Percentiles rank a stretch among this genome's conserved stretches.
Conservation (phyloP, 2,329 filamentous ascomycete species). For the Botryosphaeria dothidea region DNA sequence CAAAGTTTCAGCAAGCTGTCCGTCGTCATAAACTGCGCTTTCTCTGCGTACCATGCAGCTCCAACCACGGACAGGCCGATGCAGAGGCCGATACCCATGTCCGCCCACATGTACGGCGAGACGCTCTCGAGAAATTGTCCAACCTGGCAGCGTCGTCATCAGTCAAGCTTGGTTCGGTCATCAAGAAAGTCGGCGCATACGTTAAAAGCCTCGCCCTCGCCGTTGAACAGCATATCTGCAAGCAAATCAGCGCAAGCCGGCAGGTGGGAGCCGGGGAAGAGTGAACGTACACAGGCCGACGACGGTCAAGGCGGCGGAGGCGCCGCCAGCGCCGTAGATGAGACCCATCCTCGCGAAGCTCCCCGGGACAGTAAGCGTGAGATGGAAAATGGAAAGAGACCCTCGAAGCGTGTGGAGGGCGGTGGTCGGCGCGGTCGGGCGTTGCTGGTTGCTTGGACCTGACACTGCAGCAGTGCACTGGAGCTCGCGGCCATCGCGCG, state of each 20-base stretch:
- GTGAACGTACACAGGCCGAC: conserved; percentile 73
- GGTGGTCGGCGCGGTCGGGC: conserved; percentile 7
- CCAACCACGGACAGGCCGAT: conserved; percentile 96
- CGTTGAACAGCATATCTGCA: conserved; percentile 97
- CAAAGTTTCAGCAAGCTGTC: conserved; percentile 26
- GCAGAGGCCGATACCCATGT: conserved; percentile 86
- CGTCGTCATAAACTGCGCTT: no score
- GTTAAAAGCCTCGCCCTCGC: conserved; percentile 94
- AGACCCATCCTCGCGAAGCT: conserved; percentile 62
- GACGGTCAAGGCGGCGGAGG: conserved; percentile 67
- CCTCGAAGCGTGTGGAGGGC: conserved; percentile 10
- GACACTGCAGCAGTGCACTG: conserved; percentile 5
- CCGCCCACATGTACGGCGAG: conserved; percentile 93
- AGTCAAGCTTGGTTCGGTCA: not conserved
- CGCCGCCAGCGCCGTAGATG: conserved; percentile 68
- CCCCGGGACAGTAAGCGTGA: not conserved
- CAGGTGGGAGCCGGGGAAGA: not conserved
- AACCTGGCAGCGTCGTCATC: conserved; percentile 55
- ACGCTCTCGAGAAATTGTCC: conserved; percentile 92
- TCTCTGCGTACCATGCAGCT: conserved; percentile 81
- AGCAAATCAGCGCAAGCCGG: not conserved
- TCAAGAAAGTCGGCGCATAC: conserved; percentile 50
- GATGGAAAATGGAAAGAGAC: conserved; percentile 10
- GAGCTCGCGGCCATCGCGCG: conserved; percentile 12
- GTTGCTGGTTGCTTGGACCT: conserved; percentile 16